A percentile compares a stretch with the other conserved stretches of the same genome.
Evolutionary conservation across 306 rosid species (phyloP).

Genomic region (Aeschynomene evenia): DNA sequence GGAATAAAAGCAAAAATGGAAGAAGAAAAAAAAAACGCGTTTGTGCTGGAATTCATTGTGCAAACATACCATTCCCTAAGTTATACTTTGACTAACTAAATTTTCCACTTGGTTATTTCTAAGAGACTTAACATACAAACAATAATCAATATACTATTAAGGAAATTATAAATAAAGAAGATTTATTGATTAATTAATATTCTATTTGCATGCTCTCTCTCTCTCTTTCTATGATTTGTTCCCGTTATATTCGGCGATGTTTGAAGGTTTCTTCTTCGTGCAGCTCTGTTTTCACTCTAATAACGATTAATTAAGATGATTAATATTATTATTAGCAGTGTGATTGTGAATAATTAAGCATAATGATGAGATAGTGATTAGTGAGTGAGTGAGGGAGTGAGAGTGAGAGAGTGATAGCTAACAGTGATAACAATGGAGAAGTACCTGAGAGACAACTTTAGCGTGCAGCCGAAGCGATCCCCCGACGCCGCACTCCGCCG

Average conservation of each 20-base stretch:
- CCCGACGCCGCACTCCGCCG: conserved; percentile 58
- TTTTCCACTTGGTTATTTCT: too few species aligned
- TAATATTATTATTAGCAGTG: too few species aligned
- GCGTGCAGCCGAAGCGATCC: conserved; percentile 58
- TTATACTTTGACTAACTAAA: too few species aligned
- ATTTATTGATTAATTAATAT: neutral
- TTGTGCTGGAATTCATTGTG: too few species aligned
- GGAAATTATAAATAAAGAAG: neutral
- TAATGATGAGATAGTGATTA: too few species aligned
- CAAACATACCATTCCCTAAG: too few species aligned
- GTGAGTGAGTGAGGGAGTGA: neutral
- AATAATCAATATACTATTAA: too few species aligned
- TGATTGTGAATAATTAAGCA: conserved; percentile 17
- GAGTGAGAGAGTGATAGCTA: neutral
- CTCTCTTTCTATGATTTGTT: neutral
- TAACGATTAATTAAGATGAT: neutral
- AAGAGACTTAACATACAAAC: too few species aligned
- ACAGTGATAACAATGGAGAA: conserved; percentile 49
- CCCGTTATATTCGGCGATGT: conserved; percentile 23
- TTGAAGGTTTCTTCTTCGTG: conserved; percentile 35
- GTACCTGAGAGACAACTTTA: conserved; percentile 68
- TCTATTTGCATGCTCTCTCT: neutral
- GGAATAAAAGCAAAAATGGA: too few species aligned
- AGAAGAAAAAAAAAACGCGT: too few species aligned
- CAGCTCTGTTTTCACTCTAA: neutral